A percentile compares a stretch with the other conserved stretches of the same genome.
Conservation (phyloP, 495 filamentous ascomycete species). For the Letharia lupina region DNA sequence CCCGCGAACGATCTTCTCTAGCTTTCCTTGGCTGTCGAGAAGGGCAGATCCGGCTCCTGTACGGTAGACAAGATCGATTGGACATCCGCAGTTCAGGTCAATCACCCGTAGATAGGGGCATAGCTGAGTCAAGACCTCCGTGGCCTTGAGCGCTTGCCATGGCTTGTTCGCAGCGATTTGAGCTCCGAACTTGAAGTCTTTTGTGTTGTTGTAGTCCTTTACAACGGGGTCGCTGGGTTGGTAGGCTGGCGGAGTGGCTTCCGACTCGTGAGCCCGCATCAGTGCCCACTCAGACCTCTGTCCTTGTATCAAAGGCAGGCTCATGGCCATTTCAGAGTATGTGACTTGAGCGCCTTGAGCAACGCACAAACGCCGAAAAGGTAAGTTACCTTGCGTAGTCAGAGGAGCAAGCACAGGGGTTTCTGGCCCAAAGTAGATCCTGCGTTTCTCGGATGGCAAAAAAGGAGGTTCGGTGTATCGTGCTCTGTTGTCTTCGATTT, state of each 20-base stretch:
- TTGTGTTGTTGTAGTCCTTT: conserved; percentile 63
- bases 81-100: conserved; percentile 94
- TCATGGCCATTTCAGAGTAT: conserved; percentile 98
- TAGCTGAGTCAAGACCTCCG: conserved; percentile 66
- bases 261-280: conserved; percentile 78
- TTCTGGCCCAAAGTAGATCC: conserved; percentile 85
- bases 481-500: conserved; percentile 61
- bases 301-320: conserved; percentile 83
- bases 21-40: conserved; percentile 68
- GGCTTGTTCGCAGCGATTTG: conserved; percentile 88
- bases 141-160: conserved; percentile 76
- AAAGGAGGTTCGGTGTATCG: conserved; percentile 76
- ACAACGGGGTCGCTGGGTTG: conserved; percentile 31
- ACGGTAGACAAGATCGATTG: conserved; percentile 84
- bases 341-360: conserved; percentile 85
- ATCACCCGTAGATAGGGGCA: conserved; percentile 78
- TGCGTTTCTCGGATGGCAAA: conserved; percentile 83
- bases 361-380: conserved; percentile 87
- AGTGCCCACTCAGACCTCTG: conserved; percentile 88
- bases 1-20: conserved; percentile 85
- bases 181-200: conserved; percentile 79
- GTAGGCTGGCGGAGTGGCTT: conserved; percentile 58
- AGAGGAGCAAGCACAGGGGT: conserved; percentile 84
- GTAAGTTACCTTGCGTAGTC: conserved; percentile 94
- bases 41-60: conserved; percentile 90